Base-by-base conservation (phyloP, 768 basidiomycete genomes). In the Hydnomerulius pinastri region DNA sequence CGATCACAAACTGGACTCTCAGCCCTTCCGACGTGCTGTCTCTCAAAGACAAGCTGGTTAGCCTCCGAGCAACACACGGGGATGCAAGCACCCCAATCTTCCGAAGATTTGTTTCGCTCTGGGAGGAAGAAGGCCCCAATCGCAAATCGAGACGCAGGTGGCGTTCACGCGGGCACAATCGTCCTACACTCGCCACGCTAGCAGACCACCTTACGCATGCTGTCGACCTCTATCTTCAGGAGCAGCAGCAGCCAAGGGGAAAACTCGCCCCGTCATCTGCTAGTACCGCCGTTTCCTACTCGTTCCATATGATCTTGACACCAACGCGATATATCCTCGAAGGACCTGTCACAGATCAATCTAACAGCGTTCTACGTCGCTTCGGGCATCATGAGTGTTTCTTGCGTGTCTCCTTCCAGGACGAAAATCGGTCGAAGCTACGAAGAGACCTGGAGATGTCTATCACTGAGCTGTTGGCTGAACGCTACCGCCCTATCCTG, bases 371-470 rank as follows among this genome's bases (percentile, higher is more conserved):
- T 27, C 55, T 73, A 18, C 71, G 71, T 7, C 67, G 69, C 12
- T 78, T 72, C 50, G 24, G 37, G 4, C 59, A 69, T 48, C 59
- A 73, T 21, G 70, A 77, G 18, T 72, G 69, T 46, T 80, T 80
- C 58, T 51, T 80, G 37, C 74, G 79, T 0, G 73, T 80, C 15
- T 70, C 73, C 3, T 75, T 80, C 42, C 72, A 75, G 25, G 79
- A 81, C 27, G 79, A 80, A 48, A 72, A 70, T 41, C 53, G 72
- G 28, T 69, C 70, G 3, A 68, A 66, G 30, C 65, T 74, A 23
- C 61, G 72, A 24, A 63, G 69, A 15, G 70, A 73, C 48, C 18
- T 59, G 2, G 65, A 58, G 3, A 28, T 60, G 10, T 64, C 65
- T 15, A 73, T 77, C 46, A 40, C 52, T 7, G 55, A 65, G 0